phyloP scores from a whole-genome alignment of 192 early-diverging fungal species.

The Podila minutissima region DNA sequence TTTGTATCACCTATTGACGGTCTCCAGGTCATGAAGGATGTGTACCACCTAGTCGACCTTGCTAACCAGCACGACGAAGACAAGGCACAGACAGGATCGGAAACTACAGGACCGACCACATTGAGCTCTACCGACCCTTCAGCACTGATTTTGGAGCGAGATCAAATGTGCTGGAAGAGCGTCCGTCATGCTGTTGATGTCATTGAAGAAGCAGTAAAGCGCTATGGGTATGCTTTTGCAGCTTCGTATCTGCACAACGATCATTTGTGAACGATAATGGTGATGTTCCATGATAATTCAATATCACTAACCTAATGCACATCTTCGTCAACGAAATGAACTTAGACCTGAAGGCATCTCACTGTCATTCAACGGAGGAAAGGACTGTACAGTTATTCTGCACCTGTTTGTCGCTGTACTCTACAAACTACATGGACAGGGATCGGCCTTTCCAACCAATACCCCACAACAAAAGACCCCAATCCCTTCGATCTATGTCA shows the following conservation, averaged over 20 bases:
- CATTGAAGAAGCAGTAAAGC: conserved; percentile 61
- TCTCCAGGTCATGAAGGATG: conserved; percentile 47
- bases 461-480: conserved; percentile 20
- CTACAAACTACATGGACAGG: conserved; percentile 40
- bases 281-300: no score
- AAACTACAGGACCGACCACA: not conserved
- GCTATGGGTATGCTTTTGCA: conserved; percentile 63
- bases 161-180: conserved; percentile 37
- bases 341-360: conserved; percentile 70
- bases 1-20: conserved; percentile 41
- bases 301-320: no score
- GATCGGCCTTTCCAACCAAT: not conserved
- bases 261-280: no score
- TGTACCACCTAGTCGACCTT: conserved; percentile 39
- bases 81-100: conserved; percentile 2
- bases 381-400: conserved; percentile 95
- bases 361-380: conserved; percentile 96
- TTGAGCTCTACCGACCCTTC: not conserved
- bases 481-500: conserved; percentile 80
- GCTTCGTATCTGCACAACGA: not conserved
- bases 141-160: conserved; percentile 27
- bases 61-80: conserved; percentile 4
- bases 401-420: conserved; percentile 80
- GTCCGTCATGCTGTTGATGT: conserved; percentile 60
- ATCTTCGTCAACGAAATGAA: no score